Base-by-base conservation (phyloP, 1,284 basidiomycete genomes). In the Sparassis latifolia region DNA sequence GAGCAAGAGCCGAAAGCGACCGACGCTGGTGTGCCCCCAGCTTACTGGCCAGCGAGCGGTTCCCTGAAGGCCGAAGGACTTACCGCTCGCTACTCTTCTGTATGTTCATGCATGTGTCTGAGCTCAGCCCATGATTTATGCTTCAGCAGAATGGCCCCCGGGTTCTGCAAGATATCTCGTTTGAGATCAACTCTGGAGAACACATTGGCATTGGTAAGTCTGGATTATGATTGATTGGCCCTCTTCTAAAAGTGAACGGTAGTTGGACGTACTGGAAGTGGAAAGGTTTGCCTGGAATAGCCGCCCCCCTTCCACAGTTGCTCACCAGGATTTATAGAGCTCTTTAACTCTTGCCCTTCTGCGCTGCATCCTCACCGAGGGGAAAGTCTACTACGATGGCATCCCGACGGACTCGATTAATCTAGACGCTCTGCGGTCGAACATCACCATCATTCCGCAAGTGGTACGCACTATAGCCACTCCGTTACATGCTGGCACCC, bases 31-130 rank as follows among this genome's bases (percentile, higher is more conserved):
- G 52, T 53, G 3, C 66, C 73, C 10, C 40, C 84, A 3, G 84
- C 85, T 1, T 78, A 84, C 51, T 89, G 87, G 86, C 87, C 87
- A 0, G 73, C 81, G 1, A 82, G 79, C 30, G 86, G 87, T 7
- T 72, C 78, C 37, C 67, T 89, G 35, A 64, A 69, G 3, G 80
- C 86, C 0, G 78, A 86, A 52, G 72, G 72, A 32, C 65, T 82
- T 27, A 75, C 70, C 27, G 78, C 79, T 32, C 69, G 72, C 29
- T 84, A 82, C 56, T 76, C 78, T 1, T 49, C 45, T 12, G 48
- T 50, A n/a, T 43, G 2, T 9, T 4, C n/a, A 70, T 31, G 12
- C 29, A 2, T n/a, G 51, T 7, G 7, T 37, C 12, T 6, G 12
- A 37, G 35, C 12, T 7, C 12, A 6, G 7, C 35, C 12, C 12